phyloP scores from a whole-genome alignment of 1,284 basidiomycete species.

The Apiotrichum domesticum region DNA sequence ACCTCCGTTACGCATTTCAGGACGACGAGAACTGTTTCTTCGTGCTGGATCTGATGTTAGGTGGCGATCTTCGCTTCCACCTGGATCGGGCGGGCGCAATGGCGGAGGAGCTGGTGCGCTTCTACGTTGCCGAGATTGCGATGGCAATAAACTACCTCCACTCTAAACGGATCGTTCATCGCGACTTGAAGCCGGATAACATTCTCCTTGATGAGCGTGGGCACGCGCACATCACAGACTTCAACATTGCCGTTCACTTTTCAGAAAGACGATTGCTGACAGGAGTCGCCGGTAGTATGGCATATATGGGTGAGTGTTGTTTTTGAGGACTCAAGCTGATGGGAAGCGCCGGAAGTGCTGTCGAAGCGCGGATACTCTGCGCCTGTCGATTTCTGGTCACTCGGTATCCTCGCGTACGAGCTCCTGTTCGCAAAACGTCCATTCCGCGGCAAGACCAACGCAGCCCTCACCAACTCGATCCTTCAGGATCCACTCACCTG shows the following conservation, averaged over 20 bases:
- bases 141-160: slow-evolving; percentile 85
- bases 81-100: slow-evolving; percentile 72
- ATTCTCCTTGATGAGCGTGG: slow-evolving; percentile 85
- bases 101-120: slow-evolving; percentile 73
- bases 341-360: slow-evolving; percentile 75
- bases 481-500: slow-evolving; percentile 51
- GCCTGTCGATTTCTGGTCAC: slow-evolving; percentile 93
- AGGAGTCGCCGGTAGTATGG: slow-evolving; percentile 93
- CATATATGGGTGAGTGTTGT: slow-evolving; percentile 71
- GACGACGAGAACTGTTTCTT: slow-evolving; percentile 98
- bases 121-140: slow-evolving; percentile 85
- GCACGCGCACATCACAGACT: slow-evolving; percentile 94
- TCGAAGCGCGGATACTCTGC: slow-evolving; percentile 66
- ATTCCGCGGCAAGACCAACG: slow-evolving; percentile 86
- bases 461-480: slow-evolving; percentile 80
- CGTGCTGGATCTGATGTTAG: slow-evolving; percentile 92
- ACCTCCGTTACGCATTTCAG: slow-evolving; percentile 93
- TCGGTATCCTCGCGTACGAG: slow-evolving; percentile 88
- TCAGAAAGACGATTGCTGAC: slow-evolving; percentile 73
- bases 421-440: slow-evolving; percentile 85
- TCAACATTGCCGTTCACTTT: slow-evolving; percentile 97
- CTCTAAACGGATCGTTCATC: slow-evolving; percentile 83
- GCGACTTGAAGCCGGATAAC: slow-evolving; percentile 95
- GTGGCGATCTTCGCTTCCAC: slow-evolving; percentile 90
- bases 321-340: neutral